Conservation (phyloP, 106 monocot species). For the Acanthochlamys bracteata region DNA sequence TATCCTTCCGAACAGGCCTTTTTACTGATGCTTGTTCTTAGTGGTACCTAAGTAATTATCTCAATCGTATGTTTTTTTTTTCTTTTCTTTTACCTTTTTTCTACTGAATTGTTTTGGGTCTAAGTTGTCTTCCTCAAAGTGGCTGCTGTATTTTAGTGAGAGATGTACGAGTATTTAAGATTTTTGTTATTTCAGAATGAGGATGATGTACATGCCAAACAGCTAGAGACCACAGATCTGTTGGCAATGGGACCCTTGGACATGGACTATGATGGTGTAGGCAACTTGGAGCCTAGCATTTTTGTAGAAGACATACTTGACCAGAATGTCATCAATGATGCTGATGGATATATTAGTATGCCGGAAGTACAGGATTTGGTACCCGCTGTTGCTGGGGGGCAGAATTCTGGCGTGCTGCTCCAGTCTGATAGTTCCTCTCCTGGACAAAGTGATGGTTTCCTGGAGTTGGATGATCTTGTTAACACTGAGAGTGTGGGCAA, state of each 20-base stretch:
- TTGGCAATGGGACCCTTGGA: neutral
- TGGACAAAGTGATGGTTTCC: constrained; percentile 16
- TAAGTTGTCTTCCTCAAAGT: neutral
- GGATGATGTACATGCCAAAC: neutral
- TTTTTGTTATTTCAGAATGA: constrained; percentile 5
- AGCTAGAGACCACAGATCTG: neutral
- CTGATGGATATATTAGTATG: constrained; percentile 5
- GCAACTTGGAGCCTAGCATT: constrained; percentile 4
- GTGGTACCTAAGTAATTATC: too few species aligned
- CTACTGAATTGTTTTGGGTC: neutral
- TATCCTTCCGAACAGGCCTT: too few species aligned
- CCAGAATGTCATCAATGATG: constrained; percentile 5
- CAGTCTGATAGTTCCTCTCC: neutral
- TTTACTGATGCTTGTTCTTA: too few species aligned
- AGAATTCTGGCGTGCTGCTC: neutral
- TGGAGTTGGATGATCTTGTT: constrained; percentile 31
- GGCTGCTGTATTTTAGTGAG: neutral
- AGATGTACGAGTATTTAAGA: neutral
- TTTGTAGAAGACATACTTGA: constrained; percentile 13
- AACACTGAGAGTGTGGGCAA: neutral
- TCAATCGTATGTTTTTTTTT: too few species aligned
- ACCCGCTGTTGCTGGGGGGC: neutral
- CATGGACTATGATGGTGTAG: constrained; percentile 1
- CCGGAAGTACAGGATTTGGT: constrained; percentile 5
- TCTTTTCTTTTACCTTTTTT: too few species aligned